Conservation (phyloP, 306 rosid species). For the Glycine soja region DNA sequence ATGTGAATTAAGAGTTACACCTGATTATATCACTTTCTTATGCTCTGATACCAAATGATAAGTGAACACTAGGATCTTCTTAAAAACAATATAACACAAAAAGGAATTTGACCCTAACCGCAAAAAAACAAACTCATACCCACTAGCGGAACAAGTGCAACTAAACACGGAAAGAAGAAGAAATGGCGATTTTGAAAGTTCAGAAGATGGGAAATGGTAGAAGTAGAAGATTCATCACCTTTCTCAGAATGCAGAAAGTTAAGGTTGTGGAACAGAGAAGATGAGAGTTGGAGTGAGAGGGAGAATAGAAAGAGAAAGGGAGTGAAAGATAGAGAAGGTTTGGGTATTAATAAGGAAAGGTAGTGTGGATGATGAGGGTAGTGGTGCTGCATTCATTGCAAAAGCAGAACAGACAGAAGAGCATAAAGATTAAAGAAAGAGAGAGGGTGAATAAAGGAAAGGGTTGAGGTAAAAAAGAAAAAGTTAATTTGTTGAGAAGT, state of each 20-base stretch:
- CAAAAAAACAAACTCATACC: background rate
- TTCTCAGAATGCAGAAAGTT: conserved; percentile 20
- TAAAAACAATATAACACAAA: too few species aligned
- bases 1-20: too few species aligned
- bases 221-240: conserved; percentile 46
- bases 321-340: conserved; percentile 1
- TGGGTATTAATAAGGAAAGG: conserved; percentile 45
- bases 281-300: background rate
- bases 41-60: too few species aligned
- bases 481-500: background rate
- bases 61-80: too few species aligned
- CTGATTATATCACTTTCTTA: too few species aligned
- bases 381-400: conserved; percentile 69
- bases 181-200: background rate
- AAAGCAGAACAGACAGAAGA: conserved; percentile 52
- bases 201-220: background rate
- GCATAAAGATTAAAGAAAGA: conserved; percentile 13
- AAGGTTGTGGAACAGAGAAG: conserved; percentile 26
- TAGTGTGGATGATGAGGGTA: conserved; percentile 35
- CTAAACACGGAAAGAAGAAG: conserved; percentile 22
- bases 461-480: conserved; percentile 35
- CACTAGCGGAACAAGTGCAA: conserved; percentile 17
- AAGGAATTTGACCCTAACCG: too few species aligned
- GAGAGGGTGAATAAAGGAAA: background rate
- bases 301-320: conserved; percentile 30